A percentile compares a stretch with the other conserved stretches of the same genome.
phyloP scores from a whole-genome alignment of 2,329 filamentous ascomycete genomes.

The Peltaster fructicola region DNA sequence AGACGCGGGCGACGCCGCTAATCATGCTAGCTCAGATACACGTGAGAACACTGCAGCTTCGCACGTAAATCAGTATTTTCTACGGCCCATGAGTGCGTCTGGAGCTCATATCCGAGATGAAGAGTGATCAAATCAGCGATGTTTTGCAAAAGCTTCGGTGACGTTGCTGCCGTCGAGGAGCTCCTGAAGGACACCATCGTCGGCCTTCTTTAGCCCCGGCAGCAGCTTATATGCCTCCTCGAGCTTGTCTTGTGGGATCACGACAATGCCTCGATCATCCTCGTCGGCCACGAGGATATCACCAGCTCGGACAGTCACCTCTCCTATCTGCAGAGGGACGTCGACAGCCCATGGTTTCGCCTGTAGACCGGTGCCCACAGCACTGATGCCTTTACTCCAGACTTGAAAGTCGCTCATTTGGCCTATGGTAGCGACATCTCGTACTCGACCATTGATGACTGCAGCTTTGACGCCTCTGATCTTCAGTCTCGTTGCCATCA shows the following conservation, averaged over 20 bases:
- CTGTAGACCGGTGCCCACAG: constrained; percentile 39
- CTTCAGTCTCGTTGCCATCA: constrained; percentile 56
- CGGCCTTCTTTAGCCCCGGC: constrained; percentile 28
- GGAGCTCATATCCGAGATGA: no score
- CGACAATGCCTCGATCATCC: constrained; percentile 46
- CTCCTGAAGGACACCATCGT: constrained; percentile 34
- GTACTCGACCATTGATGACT: constrained; percentile 49
- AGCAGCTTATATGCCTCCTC: constrained; percentile 43
- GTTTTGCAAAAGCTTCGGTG: constrained; percentile 46
- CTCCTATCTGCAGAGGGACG: constrained; percentile 22
- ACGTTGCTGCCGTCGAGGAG: constrained; percentile 45
- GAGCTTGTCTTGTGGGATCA: constrained; percentile 45
- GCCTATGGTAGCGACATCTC: constrained; percentile 35
- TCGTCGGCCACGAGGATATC: constrained; percentile 56
- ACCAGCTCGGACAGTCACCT: constrained; percentile 28
- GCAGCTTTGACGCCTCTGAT: constrained; percentile 41
- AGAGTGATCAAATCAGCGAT: no score
- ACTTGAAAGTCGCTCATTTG: constrained; percentile 35
- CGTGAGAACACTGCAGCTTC: no score
- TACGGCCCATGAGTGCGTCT: no score
- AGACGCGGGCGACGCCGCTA: no score
- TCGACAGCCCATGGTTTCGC: constrained; percentile 38
- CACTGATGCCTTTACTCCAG: constrained; percentile 39
- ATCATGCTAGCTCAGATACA: no score
- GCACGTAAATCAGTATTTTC: no score